Evolutionary conservation across 2,329 filamentous ascomycete genomes (phyloP).

Genomic region (Pyrenophora seminiperda): DNA sequence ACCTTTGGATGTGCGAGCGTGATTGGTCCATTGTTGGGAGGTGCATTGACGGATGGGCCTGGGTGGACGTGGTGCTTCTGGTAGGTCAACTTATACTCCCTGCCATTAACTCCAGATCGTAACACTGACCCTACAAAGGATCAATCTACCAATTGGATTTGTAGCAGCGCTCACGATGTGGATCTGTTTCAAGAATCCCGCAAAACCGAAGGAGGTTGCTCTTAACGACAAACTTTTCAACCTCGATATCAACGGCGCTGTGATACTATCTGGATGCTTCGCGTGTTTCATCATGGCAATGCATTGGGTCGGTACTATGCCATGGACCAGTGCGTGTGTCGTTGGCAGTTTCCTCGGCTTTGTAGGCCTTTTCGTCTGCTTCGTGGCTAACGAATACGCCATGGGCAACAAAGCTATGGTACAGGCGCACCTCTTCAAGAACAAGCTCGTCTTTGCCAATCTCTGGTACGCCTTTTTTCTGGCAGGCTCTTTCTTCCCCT

Average conservation of each 20-base stretch:
- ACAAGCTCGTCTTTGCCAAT: conserved; percentile 22
- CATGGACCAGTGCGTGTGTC: conserved; percentile 53
- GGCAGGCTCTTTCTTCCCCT: conserved; percentile 34
- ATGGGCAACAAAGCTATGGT: conserved; percentile 38
- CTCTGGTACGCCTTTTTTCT: conserved; percentile 31
- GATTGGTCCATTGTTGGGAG: conserved; percentile 52
- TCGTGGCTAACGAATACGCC: conserved; percentile 42
- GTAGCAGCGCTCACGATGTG: conserved; percentile 35
- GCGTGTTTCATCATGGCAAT: conserved; percentile 37
- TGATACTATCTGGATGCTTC: conserved; percentile 25
- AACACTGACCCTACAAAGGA: conserved; percentile 36
- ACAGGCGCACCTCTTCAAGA: conserved; percentile 29
- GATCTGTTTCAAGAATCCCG: conserved; percentile 28
- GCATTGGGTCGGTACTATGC: conserved; percentile 37
- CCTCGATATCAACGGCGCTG: conserved; percentile 32
- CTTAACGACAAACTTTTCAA: conserved; percentile 28
- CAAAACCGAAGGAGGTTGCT: conserved; percentile 14
- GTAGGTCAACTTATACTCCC: conserved; percentile 17
- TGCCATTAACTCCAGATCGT: neutral
- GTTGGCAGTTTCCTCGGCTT: conserved; percentile 57
- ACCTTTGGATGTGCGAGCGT: conserved; percentile 48
- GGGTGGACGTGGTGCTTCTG: conserved; percentile 51
- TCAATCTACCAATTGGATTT: conserved; percentile 52
- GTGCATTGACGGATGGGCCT: conserved; percentile 49
- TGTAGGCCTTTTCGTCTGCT: conserved; percentile 52